Base-by-base conservation (phyloP, 2,329 filamentous ascomycete genomes). In the Calonectria pauciramosa region DNA sequence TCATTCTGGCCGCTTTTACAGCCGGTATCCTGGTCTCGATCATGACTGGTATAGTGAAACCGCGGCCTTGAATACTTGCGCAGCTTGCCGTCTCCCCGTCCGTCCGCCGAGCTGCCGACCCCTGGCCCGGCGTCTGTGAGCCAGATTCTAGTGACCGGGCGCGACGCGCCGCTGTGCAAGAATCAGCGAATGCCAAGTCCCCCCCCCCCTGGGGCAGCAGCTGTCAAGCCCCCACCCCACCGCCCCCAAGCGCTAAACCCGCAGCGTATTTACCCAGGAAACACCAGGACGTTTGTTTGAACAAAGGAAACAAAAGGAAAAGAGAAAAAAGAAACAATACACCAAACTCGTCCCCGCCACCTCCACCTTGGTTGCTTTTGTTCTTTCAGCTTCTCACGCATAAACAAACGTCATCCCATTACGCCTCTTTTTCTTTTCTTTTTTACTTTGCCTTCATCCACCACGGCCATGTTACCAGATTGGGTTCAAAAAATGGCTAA, bases 361-460 rank as follows among this genome's bases (percentile, higher is more conserved):
- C n/a, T 63, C 56, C 56, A 11, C 23, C 23, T 28, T 63, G 16
- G 16, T 63, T 63, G 56, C 56, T 41, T 63, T 63, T 63, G 36
- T 63, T 28, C 23, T 41, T 41, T 63, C 56, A 63, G 56, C 56
- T 63, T 63, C 56, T 41, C 36, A 41, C 52, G 52, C 56, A 63
- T 30, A 26, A 28, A 26, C 56, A 41, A 30, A 41, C 36, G 56
- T 41, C 34, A 63, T 63, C 16, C 1, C 34, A 41, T 63, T 14
- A 11, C 34, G 18, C 56, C 11, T 56, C 30, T 23, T 7, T 56
- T 54, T 30, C 14, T 28, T 14, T 30, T 26, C 28, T 14, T 14
- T 56, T 56, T 56, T 34, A 10, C 30, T 56, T 32, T 30, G 16
- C 9, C 28, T 20, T 52, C 28, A n/a, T n/a, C 30, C 26, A 56